Base-by-base conservation (phyloP, 2,329 filamentous ascomycete genomes). In the Hymenoscyphus scutula region DNA sequence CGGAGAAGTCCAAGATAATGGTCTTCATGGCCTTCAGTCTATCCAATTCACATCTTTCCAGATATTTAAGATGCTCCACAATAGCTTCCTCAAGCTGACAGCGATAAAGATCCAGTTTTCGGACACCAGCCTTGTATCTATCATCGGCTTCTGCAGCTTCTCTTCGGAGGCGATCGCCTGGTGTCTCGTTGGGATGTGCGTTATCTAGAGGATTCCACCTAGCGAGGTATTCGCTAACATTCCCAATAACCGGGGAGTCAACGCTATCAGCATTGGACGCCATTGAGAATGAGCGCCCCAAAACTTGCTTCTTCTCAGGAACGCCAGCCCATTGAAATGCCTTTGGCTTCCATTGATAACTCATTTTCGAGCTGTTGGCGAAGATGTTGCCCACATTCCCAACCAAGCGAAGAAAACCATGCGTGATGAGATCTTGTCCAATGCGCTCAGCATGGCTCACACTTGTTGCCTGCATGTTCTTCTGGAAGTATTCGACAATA, bases 1-100 rank as follows among this genome's bases (percentile, higher is more conserved):
- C 95, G 4, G 94, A 97, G 76, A 99, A 98, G 78, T 99, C 96
- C 53, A 99, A 84, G 65, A 99, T 89, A 59, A 99, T 96, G 27
- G 94, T 94, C 82, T 99, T 98, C 82, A 99, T 95, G 23, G 96
- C 95, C 82, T 96, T 98, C 56, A 99, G 83, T 65, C 96, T 87
- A 76, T 99, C 96, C 65, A 98, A 81, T 77, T 99, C 95, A 76
- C 95, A 99, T 65, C 94, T 91, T 80, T 99, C 95, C 77, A 99
- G 91, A 77, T 97, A 99, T 75, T 89, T 92, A 68, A 99, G 84
- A 74, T 98, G 93, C 56, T 94, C 84, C 67, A 96, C 87, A 75
- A 99, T 97, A 62, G 92, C 89, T 76, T 99, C 92, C 77, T 99
- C 95, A n/a, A 99, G 82, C 62, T 91, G 92, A 79, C 95, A 98